phyloP scores from a whole-genome alignment of 2,329 filamentous ascomycete genomes.

The Aotearoamyces nothofagi region DNA sequence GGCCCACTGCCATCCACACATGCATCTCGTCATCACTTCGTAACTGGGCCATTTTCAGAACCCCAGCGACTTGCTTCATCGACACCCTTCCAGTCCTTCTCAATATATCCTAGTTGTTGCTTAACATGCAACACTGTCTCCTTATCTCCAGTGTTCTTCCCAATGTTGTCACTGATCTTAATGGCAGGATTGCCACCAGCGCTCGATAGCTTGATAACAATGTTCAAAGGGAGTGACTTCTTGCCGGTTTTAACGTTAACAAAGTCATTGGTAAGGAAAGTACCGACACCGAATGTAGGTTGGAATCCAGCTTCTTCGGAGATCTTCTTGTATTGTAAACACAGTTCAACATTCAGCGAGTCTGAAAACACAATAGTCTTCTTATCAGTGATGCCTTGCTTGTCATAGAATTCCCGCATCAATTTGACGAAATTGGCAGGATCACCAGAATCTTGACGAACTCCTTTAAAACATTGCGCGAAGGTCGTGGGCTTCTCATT shows the following conservation, averaged over 20 bases:
- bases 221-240: slow-evolving; percentile 87
- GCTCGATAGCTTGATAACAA: slow-evolving; percentile 91
- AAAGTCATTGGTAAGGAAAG: slow-evolving; percentile 93
- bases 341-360: slow-evolving; percentile 80
- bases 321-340: slow-evolving; percentile 75
- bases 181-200: slow-evolving; percentile 69
- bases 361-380: slow-evolving; percentile 95
- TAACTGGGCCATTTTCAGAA: slow-evolving; percentile 5
- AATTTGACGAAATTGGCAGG: slow-evolving; percentile 49
- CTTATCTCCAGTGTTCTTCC: slow-evolving; percentile 84
- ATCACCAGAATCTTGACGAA: slow-evolving; percentile 60
- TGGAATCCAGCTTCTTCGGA: slow-evolving; percentile 70
- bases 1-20: too few species aligned
- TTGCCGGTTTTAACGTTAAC: slow-evolving; percentile 51
- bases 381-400: slow-evolving; percentile 52
- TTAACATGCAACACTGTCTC: slow-evolving; percentile 72
- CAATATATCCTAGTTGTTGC: slow-evolving; percentile 68
- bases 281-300: slow-evolving; percentile 86
- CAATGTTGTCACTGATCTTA: slow-evolving; percentile 81
- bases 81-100: slow-evolving; percentile 69
- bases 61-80: slow-evolving; percentile 80
- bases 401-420: slow-evolving; percentile 31
- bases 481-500: slow-evolving; percentile 35
- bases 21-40: slow-evolving; percentile 3
- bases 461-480: slow-evolving; percentile 50